A percentile compares a stretch with the other conserved stretches of the same genome.
Conservation (phyloP, 345 rosid species). For the Eucalyptus cloeziana region DNA sequence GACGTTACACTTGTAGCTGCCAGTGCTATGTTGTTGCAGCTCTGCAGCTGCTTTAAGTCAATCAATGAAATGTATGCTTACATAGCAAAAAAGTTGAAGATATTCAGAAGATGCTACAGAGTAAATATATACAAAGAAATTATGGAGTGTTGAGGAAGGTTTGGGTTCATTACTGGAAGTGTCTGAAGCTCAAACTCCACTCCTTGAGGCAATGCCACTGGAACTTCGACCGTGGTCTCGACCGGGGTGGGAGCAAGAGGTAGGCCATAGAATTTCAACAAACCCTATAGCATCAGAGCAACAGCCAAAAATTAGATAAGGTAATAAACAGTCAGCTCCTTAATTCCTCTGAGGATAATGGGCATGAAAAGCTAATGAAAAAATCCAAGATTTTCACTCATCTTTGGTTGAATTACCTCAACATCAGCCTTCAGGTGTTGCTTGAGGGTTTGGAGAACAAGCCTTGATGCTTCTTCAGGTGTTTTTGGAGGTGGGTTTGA, state of each 20-base stretch:
- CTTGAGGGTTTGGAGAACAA: constrained; percentile 45
- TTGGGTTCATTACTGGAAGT: constrained; percentile 41
- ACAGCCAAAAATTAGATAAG: neutral
- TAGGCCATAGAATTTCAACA: constrained; percentile 77
- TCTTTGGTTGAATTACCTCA: constrained; percentile 28
- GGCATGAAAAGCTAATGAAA: neutral
- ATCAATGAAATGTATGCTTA: neutral
- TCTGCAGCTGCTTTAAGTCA: neutral
- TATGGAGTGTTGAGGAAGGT: neutral
- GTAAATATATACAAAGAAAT: neutral
- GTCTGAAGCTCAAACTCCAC: constrained; percentile 49
- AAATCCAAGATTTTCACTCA: neutral
- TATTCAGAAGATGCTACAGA: neutral
- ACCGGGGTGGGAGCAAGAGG: constrained; percentile 35
- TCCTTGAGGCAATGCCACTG: constrained; percentile 33
- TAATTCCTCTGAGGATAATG: neutral
- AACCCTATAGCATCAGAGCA: constrained; percentile 23
- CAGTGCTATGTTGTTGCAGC: neutral
- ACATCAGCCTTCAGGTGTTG: constrained; percentile 71
- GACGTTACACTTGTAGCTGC: neutral
- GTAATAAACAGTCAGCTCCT: neutral
- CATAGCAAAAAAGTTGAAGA: neutral
- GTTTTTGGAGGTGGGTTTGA: constrained; percentile 61
- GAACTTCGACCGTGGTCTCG: constrained; percentile 21
- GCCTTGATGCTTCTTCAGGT: constrained; percentile 58